Evolutionary conservation across 306 rosid species (phyloP).

Genomic region (Luffa acutangula): DNA sequence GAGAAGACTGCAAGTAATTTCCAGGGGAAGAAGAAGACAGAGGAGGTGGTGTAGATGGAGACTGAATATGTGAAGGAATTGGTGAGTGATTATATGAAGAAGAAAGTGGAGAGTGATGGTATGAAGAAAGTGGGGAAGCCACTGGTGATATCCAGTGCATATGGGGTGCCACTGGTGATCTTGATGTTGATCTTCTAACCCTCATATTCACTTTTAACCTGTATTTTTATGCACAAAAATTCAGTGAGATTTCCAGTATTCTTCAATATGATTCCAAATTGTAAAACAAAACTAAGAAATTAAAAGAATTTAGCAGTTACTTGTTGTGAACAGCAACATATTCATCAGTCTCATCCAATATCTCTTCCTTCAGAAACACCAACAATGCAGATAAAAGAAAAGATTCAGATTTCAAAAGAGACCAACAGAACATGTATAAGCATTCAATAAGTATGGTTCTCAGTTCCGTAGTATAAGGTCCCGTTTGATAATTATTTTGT

Average conservation of each 20-base stretch:
- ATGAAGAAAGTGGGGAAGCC: constrained; percentile 15
- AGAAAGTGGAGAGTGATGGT: constrained; percentile 19
- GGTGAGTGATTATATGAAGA: constrained; percentile 27
- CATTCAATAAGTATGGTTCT: background rate
- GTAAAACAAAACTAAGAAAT: background rate
- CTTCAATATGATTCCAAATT: background rate
- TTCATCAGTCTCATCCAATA: constrained; percentile 75
- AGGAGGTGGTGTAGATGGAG: constrained; percentile 13
- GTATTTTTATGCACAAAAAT: background rate
- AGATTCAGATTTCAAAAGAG: background rate
- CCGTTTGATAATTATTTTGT: too few relatives aligned
- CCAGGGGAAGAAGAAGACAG: constrained; percentile 17
- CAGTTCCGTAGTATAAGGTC: background rate
- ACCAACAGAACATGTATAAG: background rate
- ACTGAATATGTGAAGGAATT: constrained; percentile 18
- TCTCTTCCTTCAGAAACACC: constrained; percentile 40
- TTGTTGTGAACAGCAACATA: constrained; percentile 47
- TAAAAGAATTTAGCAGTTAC: constrained; percentile 15
- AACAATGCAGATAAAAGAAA: background rate
- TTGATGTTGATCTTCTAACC: constrained; percentile 36
- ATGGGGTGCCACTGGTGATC: constrained; percentile 32
- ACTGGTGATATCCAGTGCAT: constrained; percentile 18
- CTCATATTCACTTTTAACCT: constrained; percentile 52
- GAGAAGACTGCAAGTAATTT: constrained; percentile 13
- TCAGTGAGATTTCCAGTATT: background rate